A percentile compares a stretch with the other conserved stretches of the same genome.
These are phyloP conservation scores for Ascochyta lentis DNA, from an alignment of 2,329 filamentous ascomycete genomes.

Conservation along the genomic window DNA sequence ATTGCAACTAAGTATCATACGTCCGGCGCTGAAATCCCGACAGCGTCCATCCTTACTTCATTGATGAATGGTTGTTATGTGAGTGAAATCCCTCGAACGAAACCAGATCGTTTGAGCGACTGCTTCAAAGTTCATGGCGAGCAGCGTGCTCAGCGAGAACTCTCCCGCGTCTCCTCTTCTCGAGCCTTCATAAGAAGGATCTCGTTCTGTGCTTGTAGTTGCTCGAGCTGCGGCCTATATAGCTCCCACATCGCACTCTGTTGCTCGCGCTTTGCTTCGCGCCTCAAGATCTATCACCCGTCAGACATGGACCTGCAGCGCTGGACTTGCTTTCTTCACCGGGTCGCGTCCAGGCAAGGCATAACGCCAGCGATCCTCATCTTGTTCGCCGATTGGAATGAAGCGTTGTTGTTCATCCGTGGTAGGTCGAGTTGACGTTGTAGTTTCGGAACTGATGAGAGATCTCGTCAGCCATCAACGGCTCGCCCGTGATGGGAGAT, in stretches of 20 bases:
- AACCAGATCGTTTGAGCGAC: not conserved
- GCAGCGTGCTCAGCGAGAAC: not conserved
- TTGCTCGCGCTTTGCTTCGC: not conserved
- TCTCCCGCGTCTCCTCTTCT: not conserved
- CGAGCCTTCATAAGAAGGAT: not conserved
- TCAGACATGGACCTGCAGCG: not conserved
- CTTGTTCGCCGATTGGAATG: slow-evolving; percentile 39
- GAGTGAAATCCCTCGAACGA: not conserved
- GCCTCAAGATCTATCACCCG: not conserved
- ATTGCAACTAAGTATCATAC: not conserved
- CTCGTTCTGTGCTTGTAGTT: not conserved
- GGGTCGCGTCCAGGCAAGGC: slow-evolving; percentile 32
- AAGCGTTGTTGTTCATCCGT: slow-evolving; percentile 19
- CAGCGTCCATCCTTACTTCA: not conserved
- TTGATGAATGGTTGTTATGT: not conserved
- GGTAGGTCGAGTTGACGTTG: slow-evolving; percentile 30
- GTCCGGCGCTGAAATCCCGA: no score
- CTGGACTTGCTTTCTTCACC: slow-evolving; percentile 6
- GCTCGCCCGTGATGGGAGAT: slow-evolving; percentile 21
- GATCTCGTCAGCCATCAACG: slow-evolving; percentile 36
- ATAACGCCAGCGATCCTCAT: slow-evolving; percentile 37
- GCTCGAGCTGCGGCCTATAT: not conserved
- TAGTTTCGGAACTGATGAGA: slow-evolving; percentile 41
- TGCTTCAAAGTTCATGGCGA: not conserved
- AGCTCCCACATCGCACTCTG: not conserved